Conservation (phyloP, 768 basidiomycete species). For the Leucocoprinus birnbaumii region DNA sequence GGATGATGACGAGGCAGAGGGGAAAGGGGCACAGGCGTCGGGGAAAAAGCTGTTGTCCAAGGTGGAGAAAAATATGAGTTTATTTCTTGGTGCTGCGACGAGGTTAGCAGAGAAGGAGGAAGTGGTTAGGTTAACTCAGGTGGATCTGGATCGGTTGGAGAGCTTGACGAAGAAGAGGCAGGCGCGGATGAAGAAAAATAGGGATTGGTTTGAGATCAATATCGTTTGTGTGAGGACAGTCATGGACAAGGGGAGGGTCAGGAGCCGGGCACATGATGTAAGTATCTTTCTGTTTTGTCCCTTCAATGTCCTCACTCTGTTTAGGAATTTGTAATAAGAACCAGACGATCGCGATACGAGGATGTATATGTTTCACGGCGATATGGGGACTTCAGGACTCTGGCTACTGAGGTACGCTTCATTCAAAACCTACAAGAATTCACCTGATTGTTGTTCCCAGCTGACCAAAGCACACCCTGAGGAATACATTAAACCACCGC, state of each 20-base stretch:
- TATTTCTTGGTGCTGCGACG: conserved; percentile 79
- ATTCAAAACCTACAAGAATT: no score
- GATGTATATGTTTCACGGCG: conserved; percentile 90
- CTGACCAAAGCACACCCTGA: conserved; percentile 86
- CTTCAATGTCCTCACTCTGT: conserved; percentile 8
- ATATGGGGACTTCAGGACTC: conserved; percentile 92
- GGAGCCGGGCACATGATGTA: conserved; percentile 87
- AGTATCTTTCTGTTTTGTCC: conserved; percentile 22
- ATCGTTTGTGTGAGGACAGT: conserved; percentile 85
- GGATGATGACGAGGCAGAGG: conserved; percentile 38
- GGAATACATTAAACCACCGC: conserved; percentile 77
- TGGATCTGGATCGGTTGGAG: conserved; percentile 80
- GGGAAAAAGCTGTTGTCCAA: conserved; percentile 71
- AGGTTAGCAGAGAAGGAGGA: conserved; percentile 86
- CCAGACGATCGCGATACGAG: conserved; percentile 62
- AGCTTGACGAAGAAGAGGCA: conserved; percentile 61
- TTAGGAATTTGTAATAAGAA: conserved; percentile 95
- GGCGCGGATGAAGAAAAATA: conserved; percentile 41
- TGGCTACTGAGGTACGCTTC: conserved; percentile 76
- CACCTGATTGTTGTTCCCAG: conserved; percentile 44
- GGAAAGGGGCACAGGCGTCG: conserved; percentile 47
- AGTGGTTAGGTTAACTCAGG: conserved; percentile 84
- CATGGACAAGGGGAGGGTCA: conserved; percentile 78
- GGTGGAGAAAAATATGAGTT: conserved; percentile 78
- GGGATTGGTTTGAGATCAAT: conserved; percentile 83